Evolutionary conservation across 306 rosid species (phyloP).

Genomic region (Boehmeria nivea): DNA sequence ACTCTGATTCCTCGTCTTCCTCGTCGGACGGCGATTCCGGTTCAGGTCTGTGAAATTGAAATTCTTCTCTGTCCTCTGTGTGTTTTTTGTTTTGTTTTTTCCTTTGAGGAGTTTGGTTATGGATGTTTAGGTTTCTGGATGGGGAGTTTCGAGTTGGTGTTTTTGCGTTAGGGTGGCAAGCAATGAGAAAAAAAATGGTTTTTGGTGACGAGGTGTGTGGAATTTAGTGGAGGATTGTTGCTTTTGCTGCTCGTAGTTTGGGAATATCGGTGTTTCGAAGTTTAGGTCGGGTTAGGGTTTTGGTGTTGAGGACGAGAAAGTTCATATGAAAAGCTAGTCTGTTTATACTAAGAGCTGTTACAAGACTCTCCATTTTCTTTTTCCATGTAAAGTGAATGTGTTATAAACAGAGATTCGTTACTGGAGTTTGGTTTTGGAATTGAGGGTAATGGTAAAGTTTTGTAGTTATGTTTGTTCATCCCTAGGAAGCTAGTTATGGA

Average conservation of each 20-base stretch:
- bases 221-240: not conserved
- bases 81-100: not conserved
- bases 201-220: not conserved
- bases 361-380: too few species aligned
- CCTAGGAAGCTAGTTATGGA: not conserved
- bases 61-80: not conserved
- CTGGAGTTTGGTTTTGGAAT: too few species aligned
- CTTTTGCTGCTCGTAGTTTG: too few species aligned
- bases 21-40: slow-evolving; percentile 32
- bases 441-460: too few species aligned
- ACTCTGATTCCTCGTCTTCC: slow-evolving; percentile 38
- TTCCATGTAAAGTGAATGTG: too few species aligned
- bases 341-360: too few species aligned
- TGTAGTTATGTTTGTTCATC: not conserved
- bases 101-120: not conserved
- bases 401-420: too few species aligned
- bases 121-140: too few species aligned
- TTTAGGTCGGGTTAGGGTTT: slow-evolving; percentile 1
- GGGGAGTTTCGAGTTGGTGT: too few species aligned
- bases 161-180: too few species aligned
- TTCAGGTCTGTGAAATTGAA: slow-evolving; percentile 33
- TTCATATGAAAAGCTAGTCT: too few species aligned
- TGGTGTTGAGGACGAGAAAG: not conserved
- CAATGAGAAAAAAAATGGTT: not conserved
- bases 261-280: too few species aligned